Evolutionary conservation across 176 grass and related monocot species (phyloP), one percentile per base, ranked within the genome.

Genomic region (Oryza brachyantha): DNA sequence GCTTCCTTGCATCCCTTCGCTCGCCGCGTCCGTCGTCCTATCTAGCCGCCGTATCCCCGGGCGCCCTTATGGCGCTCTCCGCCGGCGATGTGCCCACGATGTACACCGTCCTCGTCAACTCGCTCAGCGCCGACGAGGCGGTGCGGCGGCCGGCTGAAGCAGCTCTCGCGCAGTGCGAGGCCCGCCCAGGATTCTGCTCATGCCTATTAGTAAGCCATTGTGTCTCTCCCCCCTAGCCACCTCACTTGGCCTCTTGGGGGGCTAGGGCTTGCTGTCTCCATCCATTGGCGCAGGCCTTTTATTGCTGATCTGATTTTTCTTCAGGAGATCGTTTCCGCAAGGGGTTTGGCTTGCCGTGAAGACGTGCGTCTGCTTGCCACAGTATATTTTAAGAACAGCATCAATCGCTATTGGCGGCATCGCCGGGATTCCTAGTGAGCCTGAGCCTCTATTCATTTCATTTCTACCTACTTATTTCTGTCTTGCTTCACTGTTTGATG

Each of bases 331-430:
- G 87, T 99, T 50, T 89, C 92, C 10, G 90, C 90, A 68, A 87
- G 92, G 77, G 90, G 87, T 46, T 72, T 79, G 69, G 67, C 90
- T 67, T 93, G 96, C 34, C 84, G 96, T 38, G 92, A 99, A 79
- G 96, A 99, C 69, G 92, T 89, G 8, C 89, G 96, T 22, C 88
- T 99, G 1, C 85, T 99, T 38, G 96, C 96, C 36, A 94, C 96
- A 0, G 96, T 99, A 34, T 99, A 95, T 75, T 99, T 99, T 59
- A 99, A 99, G 81, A 99, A 99, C 84, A 91, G 96, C 66, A 99
- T 99, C 75, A 95, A 62, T 71, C 96, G 96, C 39, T 99, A 95
- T 72, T 99, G 96, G 96, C 80, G 96, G 36, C 72, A 88, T 45
- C 86, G 96, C 55, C 90, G 92, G 3, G 92, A 99, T 91, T 80